Base-by-base conservation (phyloP, 768 basidiomycete genomes). In the Sporobolomyces roseus region DNA sequence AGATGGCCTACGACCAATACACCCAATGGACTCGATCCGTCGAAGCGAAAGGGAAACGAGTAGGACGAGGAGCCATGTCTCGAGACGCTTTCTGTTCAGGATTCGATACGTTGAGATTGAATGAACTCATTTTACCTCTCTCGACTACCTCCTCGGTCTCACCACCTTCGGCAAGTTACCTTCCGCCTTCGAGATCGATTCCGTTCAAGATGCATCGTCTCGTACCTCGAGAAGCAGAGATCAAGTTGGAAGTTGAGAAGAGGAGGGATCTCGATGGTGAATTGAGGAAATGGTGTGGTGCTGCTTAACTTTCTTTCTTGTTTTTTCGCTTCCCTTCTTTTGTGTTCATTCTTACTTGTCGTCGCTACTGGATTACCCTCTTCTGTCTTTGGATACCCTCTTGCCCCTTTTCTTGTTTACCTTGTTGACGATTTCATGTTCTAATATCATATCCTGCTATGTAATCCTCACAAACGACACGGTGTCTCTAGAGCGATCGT, bases 1-100 rank as follows among this genome's bases (percentile, higher is more conserved):
- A 93, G 74, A 91, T 93, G 87, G 83, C 94, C 12, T 83, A 88
- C 69, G 89, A 90, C 59, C 76, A 78, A 56, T 82, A 82, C 72
- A 8, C 53, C 7, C 25, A 68, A 35, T 74, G 75, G 61, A 38
- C 55, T 30, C 61, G 63, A 33, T 50, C 74, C 32, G 52, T 50
- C 45, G 54, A 62, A 49, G 56, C 66, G 23, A 66, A 23, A 25
- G 59, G 56, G 8, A 67, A 51, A 8, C 51, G 56, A 19, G 30
- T 54, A 33, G 50, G 43, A 2, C 45, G 54, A 25, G 30, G 51
- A n/a, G n/a, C 36, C 2, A 61, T 61, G 65, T 30, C 60, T 25
- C n/a, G 63, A 17, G 51, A 51, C 27, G 51, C 65, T 36, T 69
- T 62, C n/a, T 49, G 52, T 19, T n/a, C 9, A 12, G 72, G 65